Conservation (phyloP, 2,329 filamentous ascomycete genomes). For the Fusarium nodosum region DNA sequence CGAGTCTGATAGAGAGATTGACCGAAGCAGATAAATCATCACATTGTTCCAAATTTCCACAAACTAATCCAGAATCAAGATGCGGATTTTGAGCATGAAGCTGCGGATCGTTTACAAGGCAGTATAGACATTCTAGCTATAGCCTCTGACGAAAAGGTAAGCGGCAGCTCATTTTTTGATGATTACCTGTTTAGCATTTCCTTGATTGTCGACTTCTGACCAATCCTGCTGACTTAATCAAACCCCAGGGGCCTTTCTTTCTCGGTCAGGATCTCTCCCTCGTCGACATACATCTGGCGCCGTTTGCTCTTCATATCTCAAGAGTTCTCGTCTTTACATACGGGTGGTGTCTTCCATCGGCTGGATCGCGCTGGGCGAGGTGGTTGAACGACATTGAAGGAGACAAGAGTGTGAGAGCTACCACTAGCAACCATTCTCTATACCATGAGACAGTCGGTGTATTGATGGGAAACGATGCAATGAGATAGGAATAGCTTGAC, state of each 20-base stretch:
- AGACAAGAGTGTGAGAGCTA: slow-evolving; percentile 73
- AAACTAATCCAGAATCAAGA: slow-evolving; percentile 77
- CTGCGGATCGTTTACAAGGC: slow-evolving; percentile 72
- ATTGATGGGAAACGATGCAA: slow-evolving; percentile 48
- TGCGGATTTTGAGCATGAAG: slow-evolving; percentile 67
- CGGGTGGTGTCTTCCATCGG: slow-evolving; percentile 74
- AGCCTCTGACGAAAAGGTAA: slow-evolving; percentile 61
- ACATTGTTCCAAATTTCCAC: slow-evolving; percentile 83
- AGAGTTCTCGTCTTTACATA: slow-evolving; percentile 74
- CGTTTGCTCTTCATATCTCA: slow-evolving; percentile 78
- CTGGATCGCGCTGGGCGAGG: slow-evolving; percentile 73
- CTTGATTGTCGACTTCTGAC: neutral
- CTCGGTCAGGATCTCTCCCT: slow-evolving; percentile 65
- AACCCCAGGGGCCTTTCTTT: slow-evolving; percentile 75
- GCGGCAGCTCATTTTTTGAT: slow-evolving; percentile 8
- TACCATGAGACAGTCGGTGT: slow-evolving; percentile 71
- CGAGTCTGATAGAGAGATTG: neutral
- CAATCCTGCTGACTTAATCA: neutral
- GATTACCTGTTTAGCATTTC: neutral
- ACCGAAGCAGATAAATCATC: slow-evolving; percentile 73
- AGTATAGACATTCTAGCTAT: slow-evolving; percentile 70
- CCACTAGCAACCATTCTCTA: slow-evolving; percentile 71
- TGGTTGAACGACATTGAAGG: slow-evolving; percentile 80
- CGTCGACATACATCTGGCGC: slow-evolving; percentile 81
- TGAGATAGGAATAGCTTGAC: neutral